Percentiles rank a stretch among this genome's conserved stretches.
phyloP scores from a whole-genome alignment of 345 rosid genomes.

The Cardamine resedifolia region DNA sequence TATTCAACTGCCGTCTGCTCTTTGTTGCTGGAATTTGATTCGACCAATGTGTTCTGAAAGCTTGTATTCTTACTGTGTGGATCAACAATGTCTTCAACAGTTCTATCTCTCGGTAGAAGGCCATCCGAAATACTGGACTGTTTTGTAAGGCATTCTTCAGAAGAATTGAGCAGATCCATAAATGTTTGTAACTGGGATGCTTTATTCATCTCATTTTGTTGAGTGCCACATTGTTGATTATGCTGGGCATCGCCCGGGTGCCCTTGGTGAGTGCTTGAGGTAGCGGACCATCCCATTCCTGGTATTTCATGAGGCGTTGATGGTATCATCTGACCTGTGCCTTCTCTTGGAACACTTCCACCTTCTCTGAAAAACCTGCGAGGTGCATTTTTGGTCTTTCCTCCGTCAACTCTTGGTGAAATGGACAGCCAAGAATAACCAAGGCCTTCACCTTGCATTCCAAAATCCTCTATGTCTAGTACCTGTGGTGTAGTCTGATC shows the following conservation, averaged over 20 bases:
- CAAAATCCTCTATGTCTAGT: conserved; percentile 43
- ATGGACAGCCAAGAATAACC: conserved; percentile 49
- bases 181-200: conserved; percentile 32
- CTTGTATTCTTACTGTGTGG: conserved; percentile 30
- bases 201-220: conserved; percentile 38
- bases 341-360: conserved; percentile 24
- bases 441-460: conserved; percentile 46
- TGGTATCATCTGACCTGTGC: conserved; percentile 28
- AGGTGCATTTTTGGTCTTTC: conserved; percentile 35
- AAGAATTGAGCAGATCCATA: conserved; percentile 30
- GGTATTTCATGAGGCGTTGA: conserved; percentile 32
- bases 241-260: conserved; percentile 34
- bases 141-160: conserved; percentile 32
- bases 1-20: conserved; percentile 32
- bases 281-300: conserved; percentile 12
- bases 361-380: conserved; percentile 32
- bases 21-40: conserved; percentile 44
- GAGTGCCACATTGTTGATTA: conserved; percentile 34
- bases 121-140: conserved; percentile 35
- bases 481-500: conserved; percentile 31
- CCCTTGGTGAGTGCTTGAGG: conserved; percentile 31
- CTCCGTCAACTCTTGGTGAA: conserved; percentile 38
- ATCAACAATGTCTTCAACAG: conserved; percentile 37
- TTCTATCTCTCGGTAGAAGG: conserved; percentile 34
- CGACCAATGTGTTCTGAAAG: conserved; percentile 31